phyloP scores from a whole-genome alignment of 129 eudicot genomes.

The Oenanthe sinensis region DNA sequence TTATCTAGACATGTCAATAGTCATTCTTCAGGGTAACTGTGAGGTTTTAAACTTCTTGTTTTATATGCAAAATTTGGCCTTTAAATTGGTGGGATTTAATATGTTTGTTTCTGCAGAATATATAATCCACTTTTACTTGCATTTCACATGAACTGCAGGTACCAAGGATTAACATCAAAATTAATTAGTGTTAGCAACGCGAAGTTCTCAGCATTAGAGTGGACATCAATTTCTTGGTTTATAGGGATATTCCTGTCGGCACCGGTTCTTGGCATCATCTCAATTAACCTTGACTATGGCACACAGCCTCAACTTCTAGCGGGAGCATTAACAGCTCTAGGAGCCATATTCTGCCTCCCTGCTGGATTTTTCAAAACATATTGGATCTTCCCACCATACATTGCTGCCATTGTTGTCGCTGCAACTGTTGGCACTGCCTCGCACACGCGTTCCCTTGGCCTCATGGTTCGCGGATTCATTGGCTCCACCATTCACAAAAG shows the following conservation, averaged over 20 bases:
- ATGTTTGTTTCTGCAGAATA: not conserved
- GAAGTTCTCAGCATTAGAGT: slow-evolving; percentile 49
- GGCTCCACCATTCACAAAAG: slow-evolving; percentile 37
- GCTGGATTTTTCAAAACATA: slow-evolving; percentile 57
- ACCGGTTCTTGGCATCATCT: slow-evolving; percentile 47
- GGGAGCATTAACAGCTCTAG: slow-evolving; percentile 50
- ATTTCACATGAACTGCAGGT: slow-evolving; percentile 30
- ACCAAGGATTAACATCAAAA: slow-evolving; percentile 32
- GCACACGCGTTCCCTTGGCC: slow-evolving; percentile 38
- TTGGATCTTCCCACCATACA: slow-evolving; percentile 74
- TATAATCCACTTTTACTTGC: not conserved
- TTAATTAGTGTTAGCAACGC: slow-evolving; percentile 31
- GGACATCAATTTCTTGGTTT: slow-evolving; percentile 84
- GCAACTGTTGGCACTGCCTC: slow-evolving; percentile 42
- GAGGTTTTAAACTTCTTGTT: not conserved
- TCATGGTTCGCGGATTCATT: slow-evolving; percentile 32
- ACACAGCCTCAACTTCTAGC: slow-evolving; percentile 46
- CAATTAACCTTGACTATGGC: slow-evolving; percentile 60
- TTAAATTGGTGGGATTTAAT: not conserved
- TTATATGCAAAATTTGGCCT: not conserved
- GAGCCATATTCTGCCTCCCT: slow-evolving; percentile 77
- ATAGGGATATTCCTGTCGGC: slow-evolving; percentile 50
- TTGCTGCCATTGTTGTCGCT: slow-evolving; percentile 53
- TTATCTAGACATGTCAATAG: not conserved
- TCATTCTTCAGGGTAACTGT: not conserved